Base-by-base conservation (phyloP, 2,329 filamentous ascomycete genomes). In the Pseudogymnoascus sp. region DNA sequence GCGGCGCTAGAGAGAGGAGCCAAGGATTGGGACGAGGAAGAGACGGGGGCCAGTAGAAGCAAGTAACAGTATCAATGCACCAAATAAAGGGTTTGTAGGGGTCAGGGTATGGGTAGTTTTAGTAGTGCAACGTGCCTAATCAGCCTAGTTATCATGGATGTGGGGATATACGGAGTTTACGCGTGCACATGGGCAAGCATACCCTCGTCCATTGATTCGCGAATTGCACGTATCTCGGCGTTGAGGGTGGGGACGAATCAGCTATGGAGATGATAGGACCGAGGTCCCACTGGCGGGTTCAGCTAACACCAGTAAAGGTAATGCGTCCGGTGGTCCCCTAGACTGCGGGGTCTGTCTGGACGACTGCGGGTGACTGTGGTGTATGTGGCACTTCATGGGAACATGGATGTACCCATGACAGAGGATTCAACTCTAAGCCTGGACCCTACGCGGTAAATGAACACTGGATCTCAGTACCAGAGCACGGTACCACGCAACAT, bases 161-260 rank as follows among this genome's bases (percentile, higher is more conserved):
- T 55, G 48, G 48, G 29, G 48, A 55, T 55, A 55, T 5, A 42
- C 29, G 48, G 48, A 55, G 48, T 55, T 21, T 33, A 55, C 48
- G 48, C 29, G 48, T 55, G 48, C 48, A 33, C 27, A 55, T 55
- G 48, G 48, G 29, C n/a, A 4, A 55, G 48, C 48, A 55, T 55
- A 55, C 48, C 48, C 27, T 55, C 48, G 48, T 55, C 29, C 29
- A 21, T 35, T 55, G 48, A 55, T 55, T 55, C 48, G 48, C 48
- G 48, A 55, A 55, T 55, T 55, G 29, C 13, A 18, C 48, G 48
- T 29, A 55, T 33, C 29, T 55, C 29, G 48, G 48, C 48, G 48
- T 8, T 55, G n/a, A 55, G 9, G 45, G 29, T 8, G 10, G 48
- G 48, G 18, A 18, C 48, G 29, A 55, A 55, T 55, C 48, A 55